Conservation (phyloP, 2,329 filamentous ascomycete genomes). For the Colletotrichum limetticola region DNA sequence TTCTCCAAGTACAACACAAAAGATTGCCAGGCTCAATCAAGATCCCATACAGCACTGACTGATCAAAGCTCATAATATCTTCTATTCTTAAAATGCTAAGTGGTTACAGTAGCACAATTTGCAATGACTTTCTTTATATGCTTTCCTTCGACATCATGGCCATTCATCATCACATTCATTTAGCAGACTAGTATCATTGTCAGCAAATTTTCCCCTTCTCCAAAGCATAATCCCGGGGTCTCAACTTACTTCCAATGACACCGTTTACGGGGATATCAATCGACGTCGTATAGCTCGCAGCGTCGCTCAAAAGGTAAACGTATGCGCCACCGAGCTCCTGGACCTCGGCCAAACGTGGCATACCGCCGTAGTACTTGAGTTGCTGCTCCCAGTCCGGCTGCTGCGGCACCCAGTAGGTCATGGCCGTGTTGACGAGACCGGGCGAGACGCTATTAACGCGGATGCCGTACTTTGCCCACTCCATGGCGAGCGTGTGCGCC, state of each 20-base stretch:
- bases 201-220: no score
- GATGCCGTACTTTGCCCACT: constrained; percentile 58
- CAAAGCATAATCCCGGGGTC: no score
- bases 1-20: no score
- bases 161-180: not conserved
- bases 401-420: constrained; percentile 62
- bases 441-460: constrained; percentile 59
- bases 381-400: constrained; percentile 65
- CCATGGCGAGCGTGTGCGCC: constrained; percentile 55
- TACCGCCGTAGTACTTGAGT: constrained; percentile 68
- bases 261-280: constrained; percentile 62
- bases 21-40: no score
- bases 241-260: constrained; percentile 42
- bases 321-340: constrained; percentile 66
- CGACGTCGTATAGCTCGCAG: constrained; percentile 60
- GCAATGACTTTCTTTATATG: not conserved
- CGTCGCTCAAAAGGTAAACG: constrained; percentile 65
- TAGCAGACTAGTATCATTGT: not conserved
- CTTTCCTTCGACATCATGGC: not conserved
- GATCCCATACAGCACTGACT: no score
- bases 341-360: constrained; percentile 55
- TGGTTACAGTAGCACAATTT: no score
- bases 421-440: constrained; percentile 54
- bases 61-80: no score
- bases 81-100: not conserved